These are phyloP conservation scores for Lentinula edodes DNA, from an alignment of 768 basidiomycete species.

Conservation along the genomic window DNA sequence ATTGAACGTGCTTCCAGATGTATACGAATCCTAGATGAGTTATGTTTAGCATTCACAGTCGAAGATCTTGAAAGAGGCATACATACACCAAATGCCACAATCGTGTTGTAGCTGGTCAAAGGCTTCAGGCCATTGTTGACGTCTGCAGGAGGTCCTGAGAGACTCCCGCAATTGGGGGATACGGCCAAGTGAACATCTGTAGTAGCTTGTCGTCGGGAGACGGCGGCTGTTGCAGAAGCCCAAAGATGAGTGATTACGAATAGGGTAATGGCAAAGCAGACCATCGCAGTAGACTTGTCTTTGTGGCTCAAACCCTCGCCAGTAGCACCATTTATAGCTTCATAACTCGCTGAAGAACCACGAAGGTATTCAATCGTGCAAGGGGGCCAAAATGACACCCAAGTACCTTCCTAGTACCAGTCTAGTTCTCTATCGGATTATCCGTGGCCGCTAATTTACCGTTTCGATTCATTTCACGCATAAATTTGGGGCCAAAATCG, in stretches of 20 bases:
- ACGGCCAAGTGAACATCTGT: slow-evolving; percentile 32
- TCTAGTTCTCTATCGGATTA: neutral
- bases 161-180: slow-evolving; percentile 36
- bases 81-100: slow-evolving; percentile 47
- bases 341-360: neutral
- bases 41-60: neutral
- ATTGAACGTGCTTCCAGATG: slow-evolving; percentile 40
- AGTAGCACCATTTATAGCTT: neutral
- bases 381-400: neutral
- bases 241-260: neutral
- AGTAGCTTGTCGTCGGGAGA: neutral
- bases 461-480: neutral
- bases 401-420: neutral
- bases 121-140: slow-evolving; percentile 38
- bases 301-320: neutral
- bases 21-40: slow-evolving; percentile 34
- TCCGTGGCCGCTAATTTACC: neutral
- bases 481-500: neutral
- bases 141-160: slow-evolving; percentile 32
- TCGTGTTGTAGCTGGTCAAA: slow-evolving; percentile 32
- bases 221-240: neutral
- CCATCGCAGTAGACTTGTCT: neutral
- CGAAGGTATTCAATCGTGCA: neutral
- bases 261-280: neutral
- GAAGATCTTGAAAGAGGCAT: neutral